Evolutionary conservation across 257 asterid genomes (phyloP).

Genomic region (Agastache rugosa): DNA sequence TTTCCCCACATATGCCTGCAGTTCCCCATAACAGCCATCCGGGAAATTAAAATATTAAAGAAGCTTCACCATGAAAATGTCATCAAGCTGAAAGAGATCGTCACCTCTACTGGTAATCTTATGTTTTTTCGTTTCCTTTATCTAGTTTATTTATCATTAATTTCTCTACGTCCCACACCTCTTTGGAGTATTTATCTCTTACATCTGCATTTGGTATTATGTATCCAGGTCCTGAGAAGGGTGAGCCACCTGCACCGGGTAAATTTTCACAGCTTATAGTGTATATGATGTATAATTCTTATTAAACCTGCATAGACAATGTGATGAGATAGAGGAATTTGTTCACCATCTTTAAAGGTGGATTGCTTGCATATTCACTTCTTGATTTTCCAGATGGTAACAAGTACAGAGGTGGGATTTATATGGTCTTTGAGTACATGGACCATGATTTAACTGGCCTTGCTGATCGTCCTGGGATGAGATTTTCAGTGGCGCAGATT

Average conservation of each 20-base stretch:
- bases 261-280: constrained; percentile 11
- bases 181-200: constrained; percentile 4
- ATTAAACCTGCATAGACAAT: neutral
- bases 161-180: neutral
- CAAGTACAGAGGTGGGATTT: constrained; percentile 86
- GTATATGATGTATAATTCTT: constrained; percentile 6
- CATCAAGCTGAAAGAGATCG: constrained; percentile 84
- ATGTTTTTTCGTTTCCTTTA: neutral
- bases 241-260: constrained; percentile 71
- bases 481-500: constrained; percentile 84
- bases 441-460: constrained; percentile 94
- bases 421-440: constrained; percentile 98
- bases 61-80: constrained; percentile 92
- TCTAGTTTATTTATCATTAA: neutral
- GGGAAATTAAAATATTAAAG: constrained; percentile 87
- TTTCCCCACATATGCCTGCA: constrained; percentile 41
- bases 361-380: constrained; percentile 21
- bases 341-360: constrained; percentile 8
- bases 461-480: constrained; percentile 93
- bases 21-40: constrained; percentile 93
- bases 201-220: constrained; percentile 34
- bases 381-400: constrained; percentile 67
- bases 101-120: constrained; percentile 75
- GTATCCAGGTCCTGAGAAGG: constrained; percentile 79
- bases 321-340: neutral